phyloP scores from a whole-genome alignment of 257 asterid genomes.

The Nicotiana tomentosiformis region DNA sequence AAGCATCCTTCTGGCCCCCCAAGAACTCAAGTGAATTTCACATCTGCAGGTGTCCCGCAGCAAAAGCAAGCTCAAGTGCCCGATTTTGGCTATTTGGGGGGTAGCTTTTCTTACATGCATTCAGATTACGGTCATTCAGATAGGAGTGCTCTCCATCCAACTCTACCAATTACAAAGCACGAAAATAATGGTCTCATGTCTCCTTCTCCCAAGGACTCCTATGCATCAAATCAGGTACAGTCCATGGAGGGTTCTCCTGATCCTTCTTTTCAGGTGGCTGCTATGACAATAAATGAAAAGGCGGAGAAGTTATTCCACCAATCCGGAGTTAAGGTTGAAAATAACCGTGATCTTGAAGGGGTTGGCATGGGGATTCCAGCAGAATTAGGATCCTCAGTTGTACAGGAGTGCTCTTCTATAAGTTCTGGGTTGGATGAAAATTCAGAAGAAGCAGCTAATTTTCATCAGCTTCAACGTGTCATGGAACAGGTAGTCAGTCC shows the following conservation, averaged over 20 bases:
- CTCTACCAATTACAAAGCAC: slow-evolving; percentile 38
- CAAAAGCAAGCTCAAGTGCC: slow-evolving; percentile 26
- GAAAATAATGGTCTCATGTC: slow-evolving; percentile 39
- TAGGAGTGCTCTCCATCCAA: slow-evolving; percentile 29
- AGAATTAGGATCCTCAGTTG: slow-evolving; percentile 46
- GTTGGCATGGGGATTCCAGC: slow-evolving; percentile 25
- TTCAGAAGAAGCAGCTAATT: slow-evolving; percentile 53
- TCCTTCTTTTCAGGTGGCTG: slow-evolving; percentile 28
- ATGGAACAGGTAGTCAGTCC: slow-evolving; percentile 59
- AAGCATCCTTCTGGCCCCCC: slow-evolving; percentile 31
- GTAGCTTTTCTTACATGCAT: slow-evolving; percentile 28
- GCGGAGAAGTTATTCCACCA: slow-evolving; percentile 27
- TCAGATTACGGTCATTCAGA: slow-evolving; percentile 43
- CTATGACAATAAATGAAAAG: slow-evolving; percentile 26
- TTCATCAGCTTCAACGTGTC: slow-evolving; percentile 68
- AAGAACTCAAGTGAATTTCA: slow-evolving; percentile 26
- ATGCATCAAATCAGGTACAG: slow-evolving; percentile 38
- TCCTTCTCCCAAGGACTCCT: slow-evolving; percentile 43
- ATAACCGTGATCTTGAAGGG: slow-evolving; percentile 31
- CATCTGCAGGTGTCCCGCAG: slow-evolving; percentile 29
- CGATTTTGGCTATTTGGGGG: slow-evolving; percentile 38
- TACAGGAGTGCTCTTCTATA: slow-evolving; percentile 35
- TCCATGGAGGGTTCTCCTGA: slow-evolving; percentile 27
- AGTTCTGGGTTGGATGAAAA: slow-evolving; percentile 39
- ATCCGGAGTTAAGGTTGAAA: slow-evolving; percentile 32